Conservation (phyloP, 1,139 yeast genomes). For the Suhomyces anneliseae region DNA sequence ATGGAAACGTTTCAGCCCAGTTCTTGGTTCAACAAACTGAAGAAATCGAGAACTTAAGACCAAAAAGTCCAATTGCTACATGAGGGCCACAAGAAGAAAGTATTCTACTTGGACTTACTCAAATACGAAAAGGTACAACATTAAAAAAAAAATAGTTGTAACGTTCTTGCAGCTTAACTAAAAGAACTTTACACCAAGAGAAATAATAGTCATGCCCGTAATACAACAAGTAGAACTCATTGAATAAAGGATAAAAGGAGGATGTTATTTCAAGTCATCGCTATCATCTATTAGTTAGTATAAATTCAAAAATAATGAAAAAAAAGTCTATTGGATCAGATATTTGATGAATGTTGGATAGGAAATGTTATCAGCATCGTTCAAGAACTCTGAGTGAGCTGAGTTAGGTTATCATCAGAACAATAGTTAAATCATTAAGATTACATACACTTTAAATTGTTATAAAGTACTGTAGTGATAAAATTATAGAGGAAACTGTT, state of each 20-base stretch:
- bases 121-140: no score
- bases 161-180: no score
- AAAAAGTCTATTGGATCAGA: conserved; percentile 14
- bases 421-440: conserved; percentile 14
- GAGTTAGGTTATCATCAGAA: conserved; percentile 53
- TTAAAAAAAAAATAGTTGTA: neutral
- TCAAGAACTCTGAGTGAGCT: conserved; percentile 53
- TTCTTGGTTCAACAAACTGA: conserved; percentile 59
- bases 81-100: neutral
- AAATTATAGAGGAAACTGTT: neutral
- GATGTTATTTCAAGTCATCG: neutral
- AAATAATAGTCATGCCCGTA: no score
- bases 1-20: conserved; percentile 30
- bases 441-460: conserved; percentile 12
- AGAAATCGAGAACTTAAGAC: conserved; percentile 79
- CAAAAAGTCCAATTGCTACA: conserved; percentile 63
- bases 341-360: conserved; percentile 51
- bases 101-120: neutral
- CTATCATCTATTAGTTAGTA: conserved; percentile 8
- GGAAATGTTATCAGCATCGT: conserved; percentile 47
- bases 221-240: no score
- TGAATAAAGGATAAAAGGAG: no score
- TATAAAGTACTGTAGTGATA: neutral
- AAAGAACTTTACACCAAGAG: no score
- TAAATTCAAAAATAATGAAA: neutral